Base-by-base conservation (phyloP, 2,329 filamentous ascomycete genomes). In the Fusarium fujikuroi region DNA sequence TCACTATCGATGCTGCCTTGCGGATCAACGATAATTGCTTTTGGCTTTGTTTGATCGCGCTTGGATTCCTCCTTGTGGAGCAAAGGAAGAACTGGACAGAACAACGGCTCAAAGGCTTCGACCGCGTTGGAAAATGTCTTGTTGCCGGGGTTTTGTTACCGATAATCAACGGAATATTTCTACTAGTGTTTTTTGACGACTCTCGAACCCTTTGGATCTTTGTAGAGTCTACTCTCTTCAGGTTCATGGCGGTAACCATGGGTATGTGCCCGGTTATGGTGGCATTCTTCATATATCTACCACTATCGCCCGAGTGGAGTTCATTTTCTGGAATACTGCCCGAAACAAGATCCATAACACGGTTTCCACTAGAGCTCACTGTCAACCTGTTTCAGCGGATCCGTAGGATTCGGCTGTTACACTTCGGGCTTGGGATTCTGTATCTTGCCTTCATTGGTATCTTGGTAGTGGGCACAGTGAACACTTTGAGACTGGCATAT, bases 321-420 rank as follows among this genome's bases (percentile, higher is more conserved):
- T 18, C 8, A 2, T 23, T 50, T 5, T 32, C 10, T 5, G 21
- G 28, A 4, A n/a, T 32, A 23, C 15, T 50, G 16, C 47, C 28
- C 1, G 21, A 50, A 5, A 14, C 47, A 4, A 50, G 10, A 14
- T 19, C 28, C 3, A 5, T 14, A 2, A 18, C 0, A 2, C 21
- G 2, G 1, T 32, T 50, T 32, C 7, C 10, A 12, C 0, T 14
- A 2, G 28, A 50, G 2, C 28, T 50, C 15, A 3, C 2, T 1
- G 1, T 23, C 21, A 50, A 50, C 10, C 3, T 50, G 0, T 32
- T 18, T 9, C 0, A n/a, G 0, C 5, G 10, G 28, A 50, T 50
- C 7, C 15, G 46, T 11, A 9, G 21, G 10, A 5, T 14, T 9
- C 21, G 28, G 21, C 10, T 23, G 2, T 11, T 14, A 11, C 47